These are phyloP conservation scores for Phialocephala subalpina DNA, from an alignment of 2,329 filamentous ascomycete species.

Conservation along the genomic window DNA sequence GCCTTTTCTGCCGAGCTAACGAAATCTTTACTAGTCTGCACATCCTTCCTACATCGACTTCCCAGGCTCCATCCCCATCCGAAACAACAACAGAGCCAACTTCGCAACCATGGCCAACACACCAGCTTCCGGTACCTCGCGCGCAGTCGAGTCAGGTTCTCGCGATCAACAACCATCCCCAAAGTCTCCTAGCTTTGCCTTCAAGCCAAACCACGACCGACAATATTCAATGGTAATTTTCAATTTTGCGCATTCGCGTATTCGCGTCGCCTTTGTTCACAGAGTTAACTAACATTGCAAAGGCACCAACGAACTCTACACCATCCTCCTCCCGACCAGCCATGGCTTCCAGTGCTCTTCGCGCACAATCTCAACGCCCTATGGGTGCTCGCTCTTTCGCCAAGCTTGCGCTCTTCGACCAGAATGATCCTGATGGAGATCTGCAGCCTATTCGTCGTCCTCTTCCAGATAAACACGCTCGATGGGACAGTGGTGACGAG, in stretches of 20 bases:
- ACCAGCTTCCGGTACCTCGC: too few species aligned
- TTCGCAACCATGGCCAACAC: background rate
- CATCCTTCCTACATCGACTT: background rate
- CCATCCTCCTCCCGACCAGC: background rate
- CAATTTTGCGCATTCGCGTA: background rate
- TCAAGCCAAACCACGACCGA: background rate
- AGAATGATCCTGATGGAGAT: background rate
- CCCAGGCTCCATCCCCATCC: background rate
- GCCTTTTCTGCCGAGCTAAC: background rate
- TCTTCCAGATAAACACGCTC: background rate
- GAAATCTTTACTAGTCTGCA: background rate
- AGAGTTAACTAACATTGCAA: background rate
- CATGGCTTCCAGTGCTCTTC: background rate
- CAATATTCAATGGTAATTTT: background rate
- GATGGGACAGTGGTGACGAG: background rate
- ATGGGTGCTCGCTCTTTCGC: background rate
- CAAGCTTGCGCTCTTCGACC: conserved; percentile 2
- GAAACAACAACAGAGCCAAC: background rate
- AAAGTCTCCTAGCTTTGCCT: background rate
- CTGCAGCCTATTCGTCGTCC: background rate
- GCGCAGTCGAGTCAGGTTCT: background rate
- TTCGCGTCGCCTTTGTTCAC: background rate
- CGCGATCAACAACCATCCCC: background rate
- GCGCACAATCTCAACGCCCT: background rate
- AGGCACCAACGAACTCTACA: background rate